Evolutionary conservation across 805 yeast species (phyloP).

Genomic region (Sugiyamaella americana): DNA sequence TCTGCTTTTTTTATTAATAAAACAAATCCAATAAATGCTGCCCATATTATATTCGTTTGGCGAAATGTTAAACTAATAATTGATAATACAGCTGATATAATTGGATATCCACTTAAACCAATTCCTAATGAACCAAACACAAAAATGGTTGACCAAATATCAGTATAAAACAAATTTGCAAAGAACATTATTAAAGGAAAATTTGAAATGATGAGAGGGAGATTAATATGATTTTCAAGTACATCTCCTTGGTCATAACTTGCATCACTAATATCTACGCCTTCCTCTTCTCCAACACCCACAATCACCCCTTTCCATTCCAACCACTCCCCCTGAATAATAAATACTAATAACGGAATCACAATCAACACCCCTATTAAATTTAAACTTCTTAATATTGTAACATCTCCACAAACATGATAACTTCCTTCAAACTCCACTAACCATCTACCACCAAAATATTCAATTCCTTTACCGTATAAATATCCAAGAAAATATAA

Average conservation of each 20-base stretch:
- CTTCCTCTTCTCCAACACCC: slow-evolving; percentile 3
- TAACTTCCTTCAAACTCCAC: neutral
- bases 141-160: slow-evolving; percentile 80
- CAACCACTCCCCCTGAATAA: neutral
- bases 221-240: neutral
- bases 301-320: slow-evolving; percentile 25
- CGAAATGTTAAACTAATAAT: slow-evolving; percentile 66
- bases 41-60: slow-evolving; percentile 91
- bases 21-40: slow-evolving; percentile 48
- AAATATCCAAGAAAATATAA: slow-evolving; percentile 50
- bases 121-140: slow-evolving; percentile 48
- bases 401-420: slow-evolving; percentile 28
- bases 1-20: neutral
- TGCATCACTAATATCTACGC: slow-evolving; percentile 18
- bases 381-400: slow-evolving; percentile 50
- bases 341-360: slow-evolving; percentile 34
- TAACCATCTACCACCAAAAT: neutral
- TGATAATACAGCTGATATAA: slow-evolving; percentile 49
- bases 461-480: slow-evolving; percentile 18
- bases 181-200: slow-evolving; percentile 72
- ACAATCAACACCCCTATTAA: slow-evolving; percentile 36
- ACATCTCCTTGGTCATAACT: neutral
- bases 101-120: slow-evolving; percentile 2
- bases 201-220: slow-evolving; percentile 21
- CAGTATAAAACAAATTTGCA: slow-evolving; percentile 81